Evolutionary conservation across 352 stramenopile genomes (phyloP).

Genomic region (Phytophthora boehmeriae): DNA sequence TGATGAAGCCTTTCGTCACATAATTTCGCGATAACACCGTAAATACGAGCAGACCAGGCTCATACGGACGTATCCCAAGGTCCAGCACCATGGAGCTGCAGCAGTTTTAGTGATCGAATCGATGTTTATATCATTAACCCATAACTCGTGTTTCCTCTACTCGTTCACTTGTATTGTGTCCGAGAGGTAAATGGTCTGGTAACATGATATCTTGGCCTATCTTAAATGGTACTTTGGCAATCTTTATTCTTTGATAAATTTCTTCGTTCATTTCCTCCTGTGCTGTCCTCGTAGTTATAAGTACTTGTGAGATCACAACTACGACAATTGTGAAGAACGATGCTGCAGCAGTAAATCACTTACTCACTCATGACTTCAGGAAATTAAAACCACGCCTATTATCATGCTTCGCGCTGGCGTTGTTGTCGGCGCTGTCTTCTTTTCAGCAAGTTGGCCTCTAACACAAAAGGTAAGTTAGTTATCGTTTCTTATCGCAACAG

Average conservation of each 20-base stretch:
- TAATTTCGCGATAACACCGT: not conserved
- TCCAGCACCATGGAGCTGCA: slow-evolving; percentile 10
- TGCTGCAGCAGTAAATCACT: too few relatives aligned
- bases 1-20: not conserved
- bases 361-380: not conserved
- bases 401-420: slow-evolving; percentile 6
- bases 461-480: not conserved
- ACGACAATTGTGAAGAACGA: too few relatives aligned
- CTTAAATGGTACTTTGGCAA: too few relatives aligned
- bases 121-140: slow-evolving; percentile 20
- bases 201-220: too few relatives aligned
- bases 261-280: too few relatives aligned
- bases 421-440: slow-evolving; percentile 38
- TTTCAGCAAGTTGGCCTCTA: slow-evolving; percentile 49
- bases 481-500: not conserved
- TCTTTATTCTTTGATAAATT: too few relatives aligned
- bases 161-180: too few relatives aligned
- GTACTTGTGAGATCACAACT: too few relatives aligned
- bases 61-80: slow-evolving; percentile 3
- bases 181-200: too few relatives aligned
- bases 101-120: slow-evolving; percentile 24
- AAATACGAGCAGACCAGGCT: not conserved
- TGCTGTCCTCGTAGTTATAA: too few relatives aligned
- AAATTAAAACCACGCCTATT: too few relatives aligned
- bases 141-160: not conserved